A percentile compares a stretch with the other conserved stretches of the same genome.
Conservation (phyloP, 2,329 filamentous ascomycete species). For the Xylaria sp. region DNA sequence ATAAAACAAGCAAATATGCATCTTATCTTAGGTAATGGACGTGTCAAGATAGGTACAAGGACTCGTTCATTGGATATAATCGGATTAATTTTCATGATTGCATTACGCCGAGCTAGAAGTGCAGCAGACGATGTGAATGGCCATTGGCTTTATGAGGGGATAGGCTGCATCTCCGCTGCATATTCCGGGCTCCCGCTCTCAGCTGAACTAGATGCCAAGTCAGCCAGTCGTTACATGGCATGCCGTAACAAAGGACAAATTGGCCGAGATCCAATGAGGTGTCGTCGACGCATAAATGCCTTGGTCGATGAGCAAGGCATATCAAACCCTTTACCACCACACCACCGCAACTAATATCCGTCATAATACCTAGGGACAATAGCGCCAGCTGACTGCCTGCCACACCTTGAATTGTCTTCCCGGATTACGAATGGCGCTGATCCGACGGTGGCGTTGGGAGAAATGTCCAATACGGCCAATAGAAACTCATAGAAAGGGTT, state of each 20-base stretch:
- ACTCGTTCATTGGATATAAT: neutral
- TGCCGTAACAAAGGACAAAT: neutral
- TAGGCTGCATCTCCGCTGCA: conserved; percentile 22
- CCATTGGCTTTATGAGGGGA: conserved; percentile 1
- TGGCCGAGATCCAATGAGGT: conserved; percentile 16
- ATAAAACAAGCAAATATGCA: neutral
- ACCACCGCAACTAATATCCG: conserved; percentile 5
- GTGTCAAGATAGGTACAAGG: neutral
- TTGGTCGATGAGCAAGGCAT: conserved; percentile 15
- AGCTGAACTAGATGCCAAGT: conserved; percentile 25
- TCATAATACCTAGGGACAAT: neutral
- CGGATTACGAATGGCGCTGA: conserved; percentile 20
- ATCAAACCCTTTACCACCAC: conserved; percentile 18
- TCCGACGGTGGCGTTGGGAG: conserved; percentile 10
- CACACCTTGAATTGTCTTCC: conserved; percentile 17
- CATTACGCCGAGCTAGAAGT: conserved; percentile 6
- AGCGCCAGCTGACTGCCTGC: conserved; percentile 20
- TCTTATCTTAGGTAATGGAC: neutral
- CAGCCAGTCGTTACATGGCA: conserved; percentile 9
- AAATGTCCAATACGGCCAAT: conserved; percentile 20
- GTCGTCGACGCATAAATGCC: neutral
- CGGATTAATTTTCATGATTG: neutral
- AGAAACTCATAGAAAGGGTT: neutral
- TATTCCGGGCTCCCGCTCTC: conserved; percentile 27
- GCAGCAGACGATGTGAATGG: neutral